These are phyloP conservation scores for Aspergillus olivimuriae DNA, from an alignment of 495 filamentous ascomycete genomes.

Conservation along the genomic window DNA sequence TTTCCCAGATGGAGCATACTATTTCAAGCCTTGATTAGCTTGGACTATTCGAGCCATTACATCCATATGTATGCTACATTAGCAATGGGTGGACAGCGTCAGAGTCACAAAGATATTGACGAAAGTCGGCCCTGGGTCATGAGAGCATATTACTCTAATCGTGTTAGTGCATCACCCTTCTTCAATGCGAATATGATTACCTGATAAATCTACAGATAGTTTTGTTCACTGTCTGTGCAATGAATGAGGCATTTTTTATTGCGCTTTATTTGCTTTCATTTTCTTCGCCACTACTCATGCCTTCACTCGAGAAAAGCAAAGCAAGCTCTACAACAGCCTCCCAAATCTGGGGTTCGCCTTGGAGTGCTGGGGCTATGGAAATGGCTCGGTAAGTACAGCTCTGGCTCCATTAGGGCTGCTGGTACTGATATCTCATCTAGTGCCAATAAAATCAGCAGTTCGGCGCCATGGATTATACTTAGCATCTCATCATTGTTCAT, in stretches of 20 bases:
- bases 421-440: background rate
- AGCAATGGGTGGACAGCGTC: conserved; percentile 44
- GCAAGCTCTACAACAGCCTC: background rate
- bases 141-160: conserved; percentile 82
- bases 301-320: background rate
- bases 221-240: conserved; percentile 67
- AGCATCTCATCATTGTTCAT: conserved; percentile 42
- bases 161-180: conserved; percentile 60
- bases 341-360: background rate
- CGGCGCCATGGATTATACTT: background rate
- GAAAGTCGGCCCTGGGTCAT: conserved; percentile 47
- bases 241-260: conserved; percentile 84
- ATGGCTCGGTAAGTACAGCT: conserved; percentile 1
- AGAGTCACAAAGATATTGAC: conserved; percentile 81
- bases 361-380: conserved; percentile 5
- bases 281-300: conserved; percentile 59
- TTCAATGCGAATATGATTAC: conserved; percentile 17
- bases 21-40: conserved; percentile 75
- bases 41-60: conserved; percentile 85
- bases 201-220: conserved; percentile 31
- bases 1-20: conserved; percentile 76
- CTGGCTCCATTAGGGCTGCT: background rate
- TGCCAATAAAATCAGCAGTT: background rate
- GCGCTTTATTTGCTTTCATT: conserved; percentile 85
- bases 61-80: conserved; percentile 83